phyloP scores from a whole-genome alignment of 78 protist genomes.

The Monosiga brevicollis region DNA sequence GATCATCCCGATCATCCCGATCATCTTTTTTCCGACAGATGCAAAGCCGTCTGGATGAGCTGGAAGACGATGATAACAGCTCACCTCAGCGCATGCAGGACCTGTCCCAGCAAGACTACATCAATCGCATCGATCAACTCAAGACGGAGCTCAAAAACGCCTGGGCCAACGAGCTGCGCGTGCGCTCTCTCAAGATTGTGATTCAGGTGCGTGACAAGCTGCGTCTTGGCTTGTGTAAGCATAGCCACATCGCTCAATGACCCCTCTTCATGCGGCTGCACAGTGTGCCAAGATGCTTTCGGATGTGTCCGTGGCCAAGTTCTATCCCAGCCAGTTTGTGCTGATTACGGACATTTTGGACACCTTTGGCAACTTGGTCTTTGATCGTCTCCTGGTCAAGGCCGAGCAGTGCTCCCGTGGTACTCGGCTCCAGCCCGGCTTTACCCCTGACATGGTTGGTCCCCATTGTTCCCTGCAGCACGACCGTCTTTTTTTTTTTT shows the following conservation, averaged over 20 bases:
- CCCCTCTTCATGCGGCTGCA: slow-evolving; percentile 16
- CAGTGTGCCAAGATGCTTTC: slow-evolving; percentile 65
- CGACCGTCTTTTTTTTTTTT: too few species aligned
- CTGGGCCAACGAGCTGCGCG: slow-evolving; percentile 65
- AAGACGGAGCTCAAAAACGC: slow-evolving; percentile 49
- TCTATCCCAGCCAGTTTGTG: slow-evolving; percentile 84
- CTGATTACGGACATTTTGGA: slow-evolving; percentile 79
- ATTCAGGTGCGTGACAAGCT: slow-evolving; percentile 25
- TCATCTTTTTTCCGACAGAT: background rate
- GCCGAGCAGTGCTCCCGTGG: background rate
- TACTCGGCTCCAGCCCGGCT: slow-evolving; percentile 1
- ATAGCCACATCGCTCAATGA: background rate
- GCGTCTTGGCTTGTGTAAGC: slow-evolving; percentile 15
- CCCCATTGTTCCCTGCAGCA: too few species aligned
- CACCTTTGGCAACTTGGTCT: slow-evolving; percentile 81
- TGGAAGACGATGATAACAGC: slow-evolving; percentile 7
- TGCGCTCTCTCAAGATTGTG: slow-evolving; percentile 67
- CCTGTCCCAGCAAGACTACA: slow-evolving; percentile 45
- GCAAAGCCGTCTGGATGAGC: slow-evolving; percentile 14
- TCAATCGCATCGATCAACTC: slow-evolving; percentile 53
- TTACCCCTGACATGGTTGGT: background rate
- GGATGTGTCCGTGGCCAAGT: slow-evolving; percentile 39
- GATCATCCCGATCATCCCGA: background rate
- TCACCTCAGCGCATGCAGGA: slow-evolving; percentile 5
- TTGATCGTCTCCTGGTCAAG: slow-evolving; percentile 33